Base-by-base conservation (phyloP, 1,284 basidiomycete genomes). In the Veloporphyrellus conicus region DNA sequence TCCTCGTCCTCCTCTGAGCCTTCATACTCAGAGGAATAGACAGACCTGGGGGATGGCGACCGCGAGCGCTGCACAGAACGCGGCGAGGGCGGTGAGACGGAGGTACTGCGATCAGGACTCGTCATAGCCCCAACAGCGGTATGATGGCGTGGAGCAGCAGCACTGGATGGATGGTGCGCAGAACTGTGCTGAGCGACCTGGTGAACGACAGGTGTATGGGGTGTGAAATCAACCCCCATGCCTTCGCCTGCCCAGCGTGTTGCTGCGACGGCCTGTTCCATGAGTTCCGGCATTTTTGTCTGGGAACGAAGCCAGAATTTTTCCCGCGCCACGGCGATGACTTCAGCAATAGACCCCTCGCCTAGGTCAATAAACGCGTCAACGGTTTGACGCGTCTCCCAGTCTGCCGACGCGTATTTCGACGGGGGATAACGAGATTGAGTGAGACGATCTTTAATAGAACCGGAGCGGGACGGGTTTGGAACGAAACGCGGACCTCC, bases 361-460 rank as follows among this genome's bases (percentile, higher is more conserved):
- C 78, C 84, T 16, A 82, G 68, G 45, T 87, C 84, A 35, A 88
- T 64, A 66, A 85, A 88, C 12, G 74, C 72, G 46, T 84, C 82
- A 6, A 88, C 64, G 3, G 69, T 67, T 55, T 75, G 75, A 39
- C 81, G 73, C 36, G 81, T 78, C 61, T 87, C 84, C 81, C 83
- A 86, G 57, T 87, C 84, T 1, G 67, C 67, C 2, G 62, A 68
- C 57, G 64, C 62, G 48, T 68, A 64, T 50, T 63, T 68, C 18
- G 50, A 45, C 0, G 62, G 66, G 14, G 62, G 58, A 37, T 59
- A 52, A 19, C 63, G 66, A 20, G 64, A 54, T 15, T 53, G 47
- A 9, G 44, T 0, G 0, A 28, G 14, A 8, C 60, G 57, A 42
- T 60, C 61, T 44, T 44, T 56, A 20, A 49, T 39, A 15, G 49